These are phyloP conservation scores for Ustilago nuda DNA, from an alignment of 1,284 basidiomycete species.

Conservation along the genomic window DNA sequence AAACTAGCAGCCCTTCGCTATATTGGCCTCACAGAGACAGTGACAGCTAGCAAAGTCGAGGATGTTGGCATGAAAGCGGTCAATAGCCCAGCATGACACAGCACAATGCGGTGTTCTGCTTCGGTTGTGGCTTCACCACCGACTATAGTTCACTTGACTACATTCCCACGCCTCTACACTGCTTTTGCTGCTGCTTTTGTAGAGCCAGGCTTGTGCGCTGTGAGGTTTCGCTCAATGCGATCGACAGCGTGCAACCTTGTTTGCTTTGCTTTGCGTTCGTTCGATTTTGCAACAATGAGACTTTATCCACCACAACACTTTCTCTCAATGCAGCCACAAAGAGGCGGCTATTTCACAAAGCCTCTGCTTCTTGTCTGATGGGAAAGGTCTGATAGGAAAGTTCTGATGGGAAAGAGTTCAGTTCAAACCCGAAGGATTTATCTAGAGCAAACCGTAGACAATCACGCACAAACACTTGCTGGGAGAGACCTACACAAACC, in stretches of 20 bases:
- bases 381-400: no score
- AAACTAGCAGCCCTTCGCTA: not conserved
- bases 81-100: not conserved
- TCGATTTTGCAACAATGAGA: not conserved
- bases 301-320: not conserved
- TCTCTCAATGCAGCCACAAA: not conserved
- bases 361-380: not conserved
- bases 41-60: not conserved
- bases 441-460: not conserved
- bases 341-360: not conserved
- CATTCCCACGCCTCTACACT: constrained; percentile 1
- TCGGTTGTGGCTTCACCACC: not conserved
- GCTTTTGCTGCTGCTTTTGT: not conserved
- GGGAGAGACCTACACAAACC: not conserved
- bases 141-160: not conserved
- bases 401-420: no score
- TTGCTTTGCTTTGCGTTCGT: not conserved
- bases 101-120: not conserved
- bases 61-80: not conserved
- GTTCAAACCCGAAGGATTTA: not conserved
- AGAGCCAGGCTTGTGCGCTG: not conserved
- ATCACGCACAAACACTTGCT: not conserved
- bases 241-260: not conserved
- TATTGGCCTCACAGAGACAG: not conserved
- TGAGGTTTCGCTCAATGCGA: not conserved